These are phyloP conservation scores for Cyathus striatus DNA, from an alignment of 768 basidiomycete genomes.

Conservation along the genomic window DNA sequence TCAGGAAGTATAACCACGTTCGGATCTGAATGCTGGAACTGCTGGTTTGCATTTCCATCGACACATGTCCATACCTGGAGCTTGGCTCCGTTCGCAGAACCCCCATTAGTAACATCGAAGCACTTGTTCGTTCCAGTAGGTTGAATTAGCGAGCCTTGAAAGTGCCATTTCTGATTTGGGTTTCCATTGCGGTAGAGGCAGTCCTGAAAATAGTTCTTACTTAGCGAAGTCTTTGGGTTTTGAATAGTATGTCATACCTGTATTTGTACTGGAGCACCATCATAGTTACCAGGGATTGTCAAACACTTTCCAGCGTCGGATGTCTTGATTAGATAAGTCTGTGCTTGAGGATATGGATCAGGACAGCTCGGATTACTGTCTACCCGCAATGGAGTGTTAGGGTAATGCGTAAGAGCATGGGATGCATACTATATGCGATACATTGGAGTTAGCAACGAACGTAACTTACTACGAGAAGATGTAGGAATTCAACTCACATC, in stretches of 20 bases:
- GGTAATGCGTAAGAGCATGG: constrained; percentile 9
- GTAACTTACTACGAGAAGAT: not conserved
- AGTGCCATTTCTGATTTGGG: constrained; percentile 15
- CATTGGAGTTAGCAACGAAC: not conserved
- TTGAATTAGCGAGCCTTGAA: constrained; percentile 9
- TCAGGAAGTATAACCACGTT: constrained; percentile 5
- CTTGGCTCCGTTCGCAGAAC: constrained; percentile 9
- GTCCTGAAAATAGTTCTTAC: not conserved
- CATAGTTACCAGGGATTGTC: constrained; percentile 16
- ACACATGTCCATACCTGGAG: constrained; percentile 18
- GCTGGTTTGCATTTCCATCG: constrained; percentile 13
- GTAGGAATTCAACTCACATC: constrained; percentile 3
- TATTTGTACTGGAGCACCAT: constrained; percentile 19
- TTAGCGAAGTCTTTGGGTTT: not conserved
- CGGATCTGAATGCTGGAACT: constrained; percentile 8
- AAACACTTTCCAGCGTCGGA: constrained; percentile 15
- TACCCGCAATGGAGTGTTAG: constrained; percentile 9
- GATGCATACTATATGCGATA: constrained; percentile 5
- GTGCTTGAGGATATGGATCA: constrained; percentile 4
- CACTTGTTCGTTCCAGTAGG: constrained; percentile 14
- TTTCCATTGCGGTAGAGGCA: constrained; percentile 10
- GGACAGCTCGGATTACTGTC: constrained; percentile 9
- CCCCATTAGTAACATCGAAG: constrained; percentile 14
- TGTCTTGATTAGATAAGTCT: constrained; percentile 7
- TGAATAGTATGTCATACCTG: constrained; percentile 11